Percentiles rank a stretch among this genome's conserved stretches.
These are phyloP conservation scores for Blastobotrys serpentis DNA, from an alignment of 1,139 yeast species.

Conservation along the genomic window DNA sequence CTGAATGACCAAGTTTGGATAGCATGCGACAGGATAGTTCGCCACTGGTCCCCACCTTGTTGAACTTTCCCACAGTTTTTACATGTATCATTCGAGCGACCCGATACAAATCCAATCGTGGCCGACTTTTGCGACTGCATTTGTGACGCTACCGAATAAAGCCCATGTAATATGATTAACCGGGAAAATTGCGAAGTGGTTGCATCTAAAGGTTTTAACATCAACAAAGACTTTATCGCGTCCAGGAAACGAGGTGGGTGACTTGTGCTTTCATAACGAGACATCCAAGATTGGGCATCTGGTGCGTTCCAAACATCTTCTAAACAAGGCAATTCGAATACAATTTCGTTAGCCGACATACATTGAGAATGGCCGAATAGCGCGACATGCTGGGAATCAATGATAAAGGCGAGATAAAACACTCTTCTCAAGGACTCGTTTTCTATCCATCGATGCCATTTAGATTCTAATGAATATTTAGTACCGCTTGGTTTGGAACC, in stretches of 20 bases:
- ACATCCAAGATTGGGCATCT: constrained; percentile 21
- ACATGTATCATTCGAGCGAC: constrained; percentile 13
- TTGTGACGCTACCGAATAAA: constrained; percentile 26
- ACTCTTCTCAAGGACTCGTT: constrained; percentile 23
- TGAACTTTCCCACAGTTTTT: constrained; percentile 15
- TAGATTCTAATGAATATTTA: constrained; percentile 14
- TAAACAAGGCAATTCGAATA: constrained; percentile 23
- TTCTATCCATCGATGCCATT: constrained; percentile 30
- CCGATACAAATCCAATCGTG: constrained; percentile 19
- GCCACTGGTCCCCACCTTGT: constrained; percentile 23
- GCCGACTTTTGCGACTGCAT: constrained; percentile 22
- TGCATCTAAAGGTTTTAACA: constrained; percentile 26
- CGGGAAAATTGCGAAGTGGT: constrained; percentile 27
- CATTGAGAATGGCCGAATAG: constrained; percentile 36
- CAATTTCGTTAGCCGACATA: constrained; percentile 25
- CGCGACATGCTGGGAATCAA: constrained; percentile 40
- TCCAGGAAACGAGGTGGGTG: constrained; percentile 22
- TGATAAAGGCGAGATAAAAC: constrained; percentile 30
- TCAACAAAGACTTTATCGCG: constrained; percentile 28
- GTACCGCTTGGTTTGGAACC: constrained; percentile 15
- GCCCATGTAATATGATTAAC: constrained; percentile 30
- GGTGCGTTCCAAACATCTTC: constrained; percentile 25
- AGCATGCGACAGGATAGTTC: constrained; percentile 23
- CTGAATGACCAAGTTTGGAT: constrained; percentile 30
- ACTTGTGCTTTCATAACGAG: constrained; percentile 15